Conservation (phyloP, 768 basidiomycete genomes). For the Galerina sulciceps region DNA sequence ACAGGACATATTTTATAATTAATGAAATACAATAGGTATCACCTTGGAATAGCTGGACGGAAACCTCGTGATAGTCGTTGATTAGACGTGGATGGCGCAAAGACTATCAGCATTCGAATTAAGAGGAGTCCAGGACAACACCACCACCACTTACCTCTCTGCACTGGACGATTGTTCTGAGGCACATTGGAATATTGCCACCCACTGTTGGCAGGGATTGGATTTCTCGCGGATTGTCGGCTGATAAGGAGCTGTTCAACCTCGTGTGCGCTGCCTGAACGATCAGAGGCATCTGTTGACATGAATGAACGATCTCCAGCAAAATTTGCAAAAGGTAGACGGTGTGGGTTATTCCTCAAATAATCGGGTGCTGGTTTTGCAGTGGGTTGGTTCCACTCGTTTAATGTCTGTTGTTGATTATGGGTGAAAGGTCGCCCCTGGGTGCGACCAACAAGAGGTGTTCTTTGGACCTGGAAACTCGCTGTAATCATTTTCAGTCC, state of each 20-base stretch:
- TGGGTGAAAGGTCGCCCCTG: constrained; percentile 30
- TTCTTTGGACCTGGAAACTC: constrained; percentile 63
- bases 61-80: constrained; percentile 47
- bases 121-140: background rate
- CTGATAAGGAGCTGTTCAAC: constrained; percentile 69
- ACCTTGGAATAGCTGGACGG: constrained; percentile 40
- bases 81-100: constrained; percentile 38
- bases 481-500: background rate
- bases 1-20: constrained; percentile 2
- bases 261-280: constrained; percentile 71
- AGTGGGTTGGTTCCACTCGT: constrained; percentile 35
- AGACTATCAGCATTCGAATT: constrained; percentile 33
- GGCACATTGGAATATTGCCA: constrained; percentile 25
- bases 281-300: constrained; percentile 53
- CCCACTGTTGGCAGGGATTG: constrained; percentile 16
- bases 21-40: background rate
- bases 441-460: constrained; percentile 62
- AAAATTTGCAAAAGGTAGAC: constrained; percentile 48
- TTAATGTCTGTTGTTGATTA: constrained; percentile 23
- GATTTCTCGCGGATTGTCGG: constrained; percentile 20
- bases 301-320: constrained; percentile 43
- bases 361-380: constrained; percentile 30
- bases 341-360: constrained; percentile 44
- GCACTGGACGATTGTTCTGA: constrained; percentile 21
- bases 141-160: constrained; percentile 25